Evolutionary conservation across 169 alveolate species (phyloP).

Genomic region (Eimeria necatrix): DNA sequence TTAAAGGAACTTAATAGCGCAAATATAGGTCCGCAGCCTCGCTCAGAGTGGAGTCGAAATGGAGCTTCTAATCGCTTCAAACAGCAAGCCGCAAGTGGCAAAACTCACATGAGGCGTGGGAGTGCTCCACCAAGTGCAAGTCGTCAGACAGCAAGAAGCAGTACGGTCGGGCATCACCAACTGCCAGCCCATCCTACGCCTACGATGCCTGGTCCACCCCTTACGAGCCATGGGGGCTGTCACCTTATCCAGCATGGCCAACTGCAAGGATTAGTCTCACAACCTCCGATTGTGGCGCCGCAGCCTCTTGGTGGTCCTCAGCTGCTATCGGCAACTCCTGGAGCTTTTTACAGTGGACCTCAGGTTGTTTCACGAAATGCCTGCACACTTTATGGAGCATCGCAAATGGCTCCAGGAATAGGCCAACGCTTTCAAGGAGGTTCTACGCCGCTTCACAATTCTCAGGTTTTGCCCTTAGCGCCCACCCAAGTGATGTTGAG

Average conservation of each 20-base stretch:
- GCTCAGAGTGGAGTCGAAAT: background rate
- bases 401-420: slow-evolving; percentile 8
- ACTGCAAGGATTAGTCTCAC: background rate
- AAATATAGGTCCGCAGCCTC: background rate
- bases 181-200: background rate
- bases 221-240: background rate
- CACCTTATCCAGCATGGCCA: background rate
- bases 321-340: background rate
- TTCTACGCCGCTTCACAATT: background rate
- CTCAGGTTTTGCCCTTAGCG: background rate
- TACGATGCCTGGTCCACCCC: background rate
- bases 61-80: background rate
- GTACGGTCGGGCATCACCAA: background rate
- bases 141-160: background rate
- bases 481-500: background rate
- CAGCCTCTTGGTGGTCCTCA: slow-evolving; percentile 33
- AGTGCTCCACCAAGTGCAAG: slow-evolving; percentile 43
- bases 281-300: background rate
- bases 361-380: background rate
- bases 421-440: background rate
- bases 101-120: background rate
- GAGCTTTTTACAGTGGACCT: background rate
- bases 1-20: background rate
- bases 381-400: background rate
- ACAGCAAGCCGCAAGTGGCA: background rate